Evolutionary conservation across 1,284 basidiomycete species (phyloP).

Genomic region (Volvariella volvacea): DNA sequence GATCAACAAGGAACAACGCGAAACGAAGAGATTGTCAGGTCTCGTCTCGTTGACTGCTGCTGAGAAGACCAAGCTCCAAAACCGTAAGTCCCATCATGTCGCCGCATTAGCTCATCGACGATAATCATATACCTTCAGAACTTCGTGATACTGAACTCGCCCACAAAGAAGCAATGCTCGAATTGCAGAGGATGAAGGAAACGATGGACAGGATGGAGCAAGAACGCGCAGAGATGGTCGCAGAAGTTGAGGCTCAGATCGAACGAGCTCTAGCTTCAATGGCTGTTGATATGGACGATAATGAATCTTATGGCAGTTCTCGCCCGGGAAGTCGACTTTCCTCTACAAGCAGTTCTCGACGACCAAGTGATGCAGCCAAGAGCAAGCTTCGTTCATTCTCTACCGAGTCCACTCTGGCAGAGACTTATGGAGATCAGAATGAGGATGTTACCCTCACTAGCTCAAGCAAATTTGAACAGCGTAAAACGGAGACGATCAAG

Average conservation of each 20-base stretch:
- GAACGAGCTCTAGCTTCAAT: conserved; percentile 77
- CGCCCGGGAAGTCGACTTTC: conserved; percentile 42
- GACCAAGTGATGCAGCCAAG: conserved; percentile 48
- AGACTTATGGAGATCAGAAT: conserved; percentile 43
- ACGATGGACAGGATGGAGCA: conserved; percentile 80
- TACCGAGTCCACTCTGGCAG: conserved; percentile 71
- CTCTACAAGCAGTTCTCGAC: conserved; percentile 37
- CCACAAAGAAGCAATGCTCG: conserved; percentile 61
- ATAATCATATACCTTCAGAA: conserved; percentile 13
- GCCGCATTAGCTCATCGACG: conserved; percentile 4
- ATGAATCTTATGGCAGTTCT: conserved; percentile 51
- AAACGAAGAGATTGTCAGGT: conserved; percentile 76
- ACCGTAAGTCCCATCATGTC: conserved; percentile 40
- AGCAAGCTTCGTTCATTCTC: conserved; percentile 54
- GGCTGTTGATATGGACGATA: conserved; percentile 72
- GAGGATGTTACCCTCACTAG: conserved; percentile 19
- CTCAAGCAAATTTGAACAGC: conserved; percentile 18
- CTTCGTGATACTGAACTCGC: conserved; percentile 59
- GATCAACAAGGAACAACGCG: conserved; percentile 83
- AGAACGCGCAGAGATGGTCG: conserved; percentile 80
- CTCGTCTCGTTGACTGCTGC: conserved; percentile 68
- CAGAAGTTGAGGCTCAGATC: conserved; percentile 82
- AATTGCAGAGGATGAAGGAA: conserved; percentile 66
- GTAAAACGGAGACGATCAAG: conserved; percentile 42
- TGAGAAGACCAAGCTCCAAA: conserved; percentile 71